These are phyloP conservation scores for Rhodocollybia butyracea DNA, from an alignment of 768 basidiomycete species.

Conservation along the genomic window DNA sequence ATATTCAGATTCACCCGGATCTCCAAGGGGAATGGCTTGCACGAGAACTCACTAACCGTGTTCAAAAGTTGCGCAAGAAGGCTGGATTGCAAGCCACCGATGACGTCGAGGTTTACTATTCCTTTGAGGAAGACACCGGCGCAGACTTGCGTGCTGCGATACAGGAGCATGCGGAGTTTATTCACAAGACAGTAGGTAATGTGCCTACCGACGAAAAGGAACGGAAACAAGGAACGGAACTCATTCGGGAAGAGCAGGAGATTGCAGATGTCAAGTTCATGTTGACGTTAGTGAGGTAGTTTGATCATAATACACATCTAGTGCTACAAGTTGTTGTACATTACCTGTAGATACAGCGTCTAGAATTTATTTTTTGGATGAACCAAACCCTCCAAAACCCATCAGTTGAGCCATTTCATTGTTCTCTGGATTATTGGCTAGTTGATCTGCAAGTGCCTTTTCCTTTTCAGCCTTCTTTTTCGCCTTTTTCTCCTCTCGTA, in stretches of 20 bases:
- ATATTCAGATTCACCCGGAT: slow-evolving; percentile 84
- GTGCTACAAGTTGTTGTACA: slow-evolving; percentile 19
- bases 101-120: slow-evolving; percentile 85
- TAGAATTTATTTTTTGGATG: slow-evolving; percentile 66
- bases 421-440: slow-evolving; percentile 42
- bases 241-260: slow-evolving; percentile 88
- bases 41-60: slow-evolving; percentile 86
- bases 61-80: slow-evolving; percentile 94
- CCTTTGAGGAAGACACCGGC: slow-evolving; percentile 67
- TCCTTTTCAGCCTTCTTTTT: slow-evolving; percentile 79
- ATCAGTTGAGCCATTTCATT: slow-evolving; percentile 77
- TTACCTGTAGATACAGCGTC: slow-evolving; percentile 3
- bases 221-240: slow-evolving; percentile 41
- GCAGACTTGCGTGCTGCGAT: slow-evolving; percentile 65
- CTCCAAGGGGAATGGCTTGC: slow-evolving; percentile 86
- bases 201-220: slow-evolving; percentile 60
- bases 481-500: slow-evolving; percentile 72
- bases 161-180: slow-evolving; percentile 59
- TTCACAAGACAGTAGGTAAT: slow-evolving; percentile 72
- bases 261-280: slow-evolving; percentile 75
- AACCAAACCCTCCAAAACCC: slow-evolving; percentile 91
- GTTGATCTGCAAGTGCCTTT: slow-evolving; percentile 61
- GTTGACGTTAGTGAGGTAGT: slow-evolving; percentile 61
- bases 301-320: too few relatives aligned
- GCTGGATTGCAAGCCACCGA: slow-evolving; percentile 94